Percentiles rank a stretch among this genome's conserved stretches.
phyloP scores from a whole-genome alignment of 768 basidiomycete genomes.

The Mycena vulgaris region DNA sequence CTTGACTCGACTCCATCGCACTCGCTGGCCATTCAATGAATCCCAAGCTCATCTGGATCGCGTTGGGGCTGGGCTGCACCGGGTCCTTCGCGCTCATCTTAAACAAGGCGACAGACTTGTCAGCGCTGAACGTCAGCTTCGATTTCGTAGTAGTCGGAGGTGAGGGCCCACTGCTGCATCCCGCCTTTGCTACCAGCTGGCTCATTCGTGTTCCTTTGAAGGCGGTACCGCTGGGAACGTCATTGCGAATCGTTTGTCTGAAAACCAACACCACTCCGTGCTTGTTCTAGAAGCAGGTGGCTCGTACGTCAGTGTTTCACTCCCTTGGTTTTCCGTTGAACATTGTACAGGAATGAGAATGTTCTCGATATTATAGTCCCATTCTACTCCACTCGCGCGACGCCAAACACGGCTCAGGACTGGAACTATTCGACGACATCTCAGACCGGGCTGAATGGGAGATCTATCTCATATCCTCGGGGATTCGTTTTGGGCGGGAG shows the following conservation, averaged over 20 bases:
- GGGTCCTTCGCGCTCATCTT: neutral
- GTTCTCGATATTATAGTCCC: slow-evolving; percentile 26
- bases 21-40: neutral
- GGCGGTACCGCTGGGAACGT: slow-evolving; percentile 21
- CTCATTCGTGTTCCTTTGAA: neutral
- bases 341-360: slow-evolving; percentile 12
- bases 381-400: slow-evolving; percentile 16
- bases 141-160: slow-evolving; percentile 28
- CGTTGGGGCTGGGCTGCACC: neutral
- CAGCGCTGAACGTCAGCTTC: neutral
- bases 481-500: slow-evolving; percentile 33
- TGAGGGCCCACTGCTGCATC: no score
- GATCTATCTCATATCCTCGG: slow-evolving; percentile 22
- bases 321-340: neutral
- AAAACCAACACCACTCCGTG: slow-evolving; percentile 12
- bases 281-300: slow-evolving; percentile 33
- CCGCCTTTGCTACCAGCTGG: neutral
- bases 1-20: neutral
- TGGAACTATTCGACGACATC: slow-evolving; percentile 34
- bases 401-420: slow-evolving; percentile 26
- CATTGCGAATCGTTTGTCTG: slow-evolving; percentile 12
- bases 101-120: neutral
- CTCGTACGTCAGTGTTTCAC: slow-evolving; percentile 11
- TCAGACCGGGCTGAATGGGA: slow-evolving; percentile 13
- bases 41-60: neutral